A percentile compares a stretch with the other conserved stretches of the same genome.
phyloP scores from a whole-genome alignment of 2,329 filamentous ascomycete genomes.

The Harringtonia aguacate region DNA sequence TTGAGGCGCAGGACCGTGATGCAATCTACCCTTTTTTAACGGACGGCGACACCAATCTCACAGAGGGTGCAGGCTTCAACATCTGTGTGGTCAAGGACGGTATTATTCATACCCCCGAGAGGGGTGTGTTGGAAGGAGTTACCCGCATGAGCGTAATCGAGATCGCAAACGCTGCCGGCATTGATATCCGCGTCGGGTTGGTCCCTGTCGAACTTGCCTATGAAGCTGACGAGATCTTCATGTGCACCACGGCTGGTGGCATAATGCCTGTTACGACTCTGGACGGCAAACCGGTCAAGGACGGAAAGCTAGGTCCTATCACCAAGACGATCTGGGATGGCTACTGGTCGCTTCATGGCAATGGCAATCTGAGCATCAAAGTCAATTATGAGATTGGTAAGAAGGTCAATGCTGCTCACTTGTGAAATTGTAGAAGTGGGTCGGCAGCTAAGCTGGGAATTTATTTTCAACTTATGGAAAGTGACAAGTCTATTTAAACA shows the following conservation, averaged over 20 bases:
- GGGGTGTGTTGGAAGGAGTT: conserved; percentile 36
- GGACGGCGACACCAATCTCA: conserved; percentile 36
- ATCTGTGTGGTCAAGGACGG: conserved; percentile 33
- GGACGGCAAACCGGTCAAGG: conserved; percentile 29
- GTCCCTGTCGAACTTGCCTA: conserved; percentile 31
- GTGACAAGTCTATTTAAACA: no score
- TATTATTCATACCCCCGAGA: conserved; percentile 31
- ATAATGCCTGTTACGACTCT: conserved; percentile 39
- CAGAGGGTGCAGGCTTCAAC: conserved; percentile 32
- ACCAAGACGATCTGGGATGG: conserved; percentile 37
- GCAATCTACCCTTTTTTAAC: conserved; percentile 37
- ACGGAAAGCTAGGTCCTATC: conserved; percentile 31
- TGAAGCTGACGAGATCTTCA: conserved; percentile 35
- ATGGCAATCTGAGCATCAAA: conserved; percentile 23
- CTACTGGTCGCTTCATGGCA: conserved; percentile 38
- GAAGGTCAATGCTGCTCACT: no score
- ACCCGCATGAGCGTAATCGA: conserved; percentile 38
- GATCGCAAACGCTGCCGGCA: conserved; percentile 20
- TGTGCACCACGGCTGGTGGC: conserved; percentile 41
- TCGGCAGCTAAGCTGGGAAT: no score
- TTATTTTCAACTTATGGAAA: no score
- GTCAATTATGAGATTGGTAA: conserved; percentile 15
- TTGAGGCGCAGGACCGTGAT: conserved; percentile 35
- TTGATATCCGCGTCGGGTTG: conserved; percentile 26
- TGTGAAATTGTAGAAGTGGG: no score